Evolutionary conservation across 2,329 filamentous ascomycete genomes (phyloP), one percentile per base, ranked within the genome.

Genomic region (Monilinia fructicola): DNA sequence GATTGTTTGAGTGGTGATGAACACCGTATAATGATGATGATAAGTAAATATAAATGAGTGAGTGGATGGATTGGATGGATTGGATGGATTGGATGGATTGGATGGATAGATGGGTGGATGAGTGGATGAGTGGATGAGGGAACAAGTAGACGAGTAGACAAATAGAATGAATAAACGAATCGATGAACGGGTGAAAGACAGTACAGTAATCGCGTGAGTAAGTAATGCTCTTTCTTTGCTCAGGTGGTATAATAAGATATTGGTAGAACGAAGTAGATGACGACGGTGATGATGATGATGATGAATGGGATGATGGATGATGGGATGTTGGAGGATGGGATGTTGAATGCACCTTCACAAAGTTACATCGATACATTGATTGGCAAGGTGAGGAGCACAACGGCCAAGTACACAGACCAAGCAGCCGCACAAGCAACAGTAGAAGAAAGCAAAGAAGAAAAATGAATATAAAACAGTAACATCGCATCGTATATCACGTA

Each of bases 371-470:
- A 26, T 44, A 59, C 40, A 46, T 46, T 31, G 55, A 48, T 46
- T 59, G 55, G 26, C 2, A 55, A 55, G 54, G 21, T 55, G 21
- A n/a, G 55, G 31, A 59, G 42, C 35, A 59, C 55, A 59, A 16
- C 55, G 46, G 42, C 26, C 16, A 42, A 40, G 31, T n/a, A 14
- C 16, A 35, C 31, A 5, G 31, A 35, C 6, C 31, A 5, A 7
- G 53, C 40, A 16, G n/a, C n/a, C 12, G 23, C 4, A 35, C 31
- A 5, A 7, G 53, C 40, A 16, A 31, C n/a, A 21, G 23, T 11
- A 31, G 52, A 54, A 35, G 52, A 54, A 54, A 31, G 26, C 3
- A 21, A 28, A n/a, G 28, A 35, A 54, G 16, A 18, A 35, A 35
- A 35, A 21, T 46, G 16, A 46, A 46, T 18, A 21, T 16, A 46